A percentile compares a stretch with the other conserved stretches of the same genome.
These are phyloP conservation scores for Raddia guianensis DNA, from an alignment of 176 grass and related monocot species.

Conservation along the genomic window DNA sequence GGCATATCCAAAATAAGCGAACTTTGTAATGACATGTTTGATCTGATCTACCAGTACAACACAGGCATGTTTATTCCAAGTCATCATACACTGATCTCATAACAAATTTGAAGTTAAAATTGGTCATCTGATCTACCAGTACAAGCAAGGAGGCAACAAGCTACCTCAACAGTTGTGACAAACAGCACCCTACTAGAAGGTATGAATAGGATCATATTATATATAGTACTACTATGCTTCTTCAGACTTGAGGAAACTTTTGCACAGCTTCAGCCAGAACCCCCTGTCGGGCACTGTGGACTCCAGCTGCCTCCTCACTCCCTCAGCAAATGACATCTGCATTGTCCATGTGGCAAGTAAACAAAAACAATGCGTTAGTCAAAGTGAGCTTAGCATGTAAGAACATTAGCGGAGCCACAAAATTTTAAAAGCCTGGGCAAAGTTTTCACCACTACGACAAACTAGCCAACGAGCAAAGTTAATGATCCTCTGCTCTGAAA, in stretches of 20 bases:
- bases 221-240: constrained; percentile 12
- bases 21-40: too few relatives aligned
- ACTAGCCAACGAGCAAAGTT: too few relatives aligned
- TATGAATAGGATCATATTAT: neutral
- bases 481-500: too few relatives aligned
- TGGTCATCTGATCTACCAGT: neutral
- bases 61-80: constrained; percentile 2
- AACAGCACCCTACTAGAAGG: neutral
- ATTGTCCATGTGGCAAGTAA: neutral
- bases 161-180: neutral
- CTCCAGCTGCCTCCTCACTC: constrained; percentile 57
- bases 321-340: constrained; percentile 56
- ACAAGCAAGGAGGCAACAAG: neutral
- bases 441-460: too few relatives aligned
- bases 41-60: neutral
- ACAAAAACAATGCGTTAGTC: neutral
- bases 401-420: too few relatives aligned
- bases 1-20: too few relatives aligned
- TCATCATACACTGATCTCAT: neutral
- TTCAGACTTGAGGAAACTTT: constrained; percentile 70
- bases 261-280: constrained; percentile 81
- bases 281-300: constrained; percentile 61
- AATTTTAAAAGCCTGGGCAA: too few relatives aligned
- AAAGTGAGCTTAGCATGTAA: neutral
- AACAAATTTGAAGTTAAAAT: neutral